Evolutionary conservation across 208 protist species (phyloP), one percentile per base, ranked within the genome.

Genomic region (Crithidia fasciculata): DNA sequence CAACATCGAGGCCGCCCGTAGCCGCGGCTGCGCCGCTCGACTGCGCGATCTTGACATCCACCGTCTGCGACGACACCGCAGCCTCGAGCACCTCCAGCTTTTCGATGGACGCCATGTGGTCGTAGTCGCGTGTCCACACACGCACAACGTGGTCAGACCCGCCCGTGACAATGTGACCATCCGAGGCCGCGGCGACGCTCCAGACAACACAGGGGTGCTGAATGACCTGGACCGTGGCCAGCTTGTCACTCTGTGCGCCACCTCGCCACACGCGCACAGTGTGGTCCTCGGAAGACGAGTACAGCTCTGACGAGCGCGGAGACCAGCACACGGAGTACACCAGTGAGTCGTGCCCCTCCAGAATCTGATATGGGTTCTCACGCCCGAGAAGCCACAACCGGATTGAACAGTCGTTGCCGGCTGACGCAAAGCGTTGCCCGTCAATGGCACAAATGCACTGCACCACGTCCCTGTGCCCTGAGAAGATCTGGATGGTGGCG

Each of bases 161-260:
- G 47, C 88, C 98, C 8, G 87, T 92, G 40, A 87, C 76, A 59
- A 98, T 78, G 9, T 16, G 41, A 5, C 78, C 78, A 49, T 84
- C 84, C 0, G 61, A 44, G 3, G 89, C 74, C 2, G 71, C 74
- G 18, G 89, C 82, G 15, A 98, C 91, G 45, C 82, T 79, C 95
- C 96, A 99, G 6, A 99, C 90, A 12, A 91, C 87, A 65, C 82
- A 88, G 9, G 95, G 96, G 69, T 97, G 88, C 47, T 78, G 74
- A 40, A 98, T 91, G 3, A 83, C 88, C 77, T 98, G 97, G 1
- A 91, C 59, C 2, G 69, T 68, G 53, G 12, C 49, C 28, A 73
- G n/a, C 62, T 69, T 61, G 37, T 45, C 47, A n/a, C 4, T 45
- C 5, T 16, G 43, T 6, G 15, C 54, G 2, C 40, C 57, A 40